phyloP scores from a whole-genome alignment of 257 asterid genomes.

The Salvia hispanica region DNA sequence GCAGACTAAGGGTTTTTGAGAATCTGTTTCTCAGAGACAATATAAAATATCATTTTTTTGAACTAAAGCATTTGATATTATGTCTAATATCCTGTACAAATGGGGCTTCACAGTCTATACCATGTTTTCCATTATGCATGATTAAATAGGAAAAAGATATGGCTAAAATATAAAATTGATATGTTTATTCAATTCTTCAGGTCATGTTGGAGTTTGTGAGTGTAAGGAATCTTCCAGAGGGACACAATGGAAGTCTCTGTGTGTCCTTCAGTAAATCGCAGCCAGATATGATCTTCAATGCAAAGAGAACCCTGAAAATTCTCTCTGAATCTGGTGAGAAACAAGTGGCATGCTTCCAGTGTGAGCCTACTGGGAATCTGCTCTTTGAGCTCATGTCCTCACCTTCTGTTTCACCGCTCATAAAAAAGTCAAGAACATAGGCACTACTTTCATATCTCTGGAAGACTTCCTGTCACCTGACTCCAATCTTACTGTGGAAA shows the following conservation, averaged over 20 bases:
- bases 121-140: constrained; percentile 13
- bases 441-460: constrained; percentile 57
- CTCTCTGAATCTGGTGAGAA: constrained; percentile 77
- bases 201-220: constrained; percentile 91
- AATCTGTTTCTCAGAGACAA: constrained; percentile 21
- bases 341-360: constrained; percentile 84
- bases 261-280: constrained; percentile 75
- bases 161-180: constrained; percentile 16
- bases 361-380: constrained; percentile 74
- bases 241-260: constrained; percentile 55
- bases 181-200: constrained; percentile 43
- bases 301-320: constrained; percentile 72
- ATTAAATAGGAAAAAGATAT: constrained; percentile 1
- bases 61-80: neutral
- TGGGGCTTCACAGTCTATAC: neutral
- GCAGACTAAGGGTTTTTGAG: neutral
- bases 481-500: constrained; percentile 62
- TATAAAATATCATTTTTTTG: neutral
- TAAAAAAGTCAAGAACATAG: constrained; percentile 57
- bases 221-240: constrained; percentile 70
- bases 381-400: constrained; percentile 61
- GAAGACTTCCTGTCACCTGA: constrained; percentile 53
- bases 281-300: constrained; percentile 78
- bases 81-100: constrained; percentile 5
- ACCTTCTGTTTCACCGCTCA: constrained; percentile 41